Evolutionary conservation across 495 filamentous ascomycete genomes (phyloP).

Genomic region (Chaetomidium leptoderma): DNA sequence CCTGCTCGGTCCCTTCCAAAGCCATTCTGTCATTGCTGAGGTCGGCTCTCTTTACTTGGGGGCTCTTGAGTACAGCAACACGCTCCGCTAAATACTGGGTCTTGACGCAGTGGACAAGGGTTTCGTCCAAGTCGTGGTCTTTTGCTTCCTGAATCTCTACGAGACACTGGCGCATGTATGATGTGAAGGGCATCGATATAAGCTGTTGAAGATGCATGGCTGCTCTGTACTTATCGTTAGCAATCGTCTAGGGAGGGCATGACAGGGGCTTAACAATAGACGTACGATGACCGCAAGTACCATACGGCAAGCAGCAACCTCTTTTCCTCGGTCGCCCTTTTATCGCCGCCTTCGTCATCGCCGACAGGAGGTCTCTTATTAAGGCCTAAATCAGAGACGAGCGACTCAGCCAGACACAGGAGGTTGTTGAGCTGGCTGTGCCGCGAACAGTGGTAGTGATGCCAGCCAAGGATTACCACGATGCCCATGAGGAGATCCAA

Average conservation of each 20-base stretch:
- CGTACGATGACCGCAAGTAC: constrained; percentile 41
- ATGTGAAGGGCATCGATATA: constrained; percentile 32
- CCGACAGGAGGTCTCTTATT: constrained; percentile 32
- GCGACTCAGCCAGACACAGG: constrained; percentile 41
- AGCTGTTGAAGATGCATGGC: constrained; percentile 31
- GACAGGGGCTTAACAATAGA: background rate
- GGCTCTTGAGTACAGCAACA: constrained; percentile 30
- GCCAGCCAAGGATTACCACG: constrained; percentile 45
- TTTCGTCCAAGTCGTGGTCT: constrained; percentile 33
- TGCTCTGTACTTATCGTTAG: constrained; percentile 17
- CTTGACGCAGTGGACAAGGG: constrained; percentile 34
- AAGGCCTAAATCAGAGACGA: constrained; percentile 45
- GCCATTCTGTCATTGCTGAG: background rate
- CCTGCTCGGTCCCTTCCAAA: background rate
- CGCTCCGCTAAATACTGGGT: constrained; percentile 39
- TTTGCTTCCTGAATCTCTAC: constrained; percentile 30
- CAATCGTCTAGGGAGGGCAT: background rate
- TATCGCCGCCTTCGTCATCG: constrained; percentile 15
- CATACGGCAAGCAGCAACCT: constrained; percentile 38
- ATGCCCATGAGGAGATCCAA: constrained; percentile 49
- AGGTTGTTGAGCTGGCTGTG: constrained; percentile 44
- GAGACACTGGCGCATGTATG: constrained; percentile 37
- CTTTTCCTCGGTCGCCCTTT: constrained; percentile 34
- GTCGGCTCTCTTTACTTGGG: constrained; percentile 13
- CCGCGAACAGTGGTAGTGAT: constrained; percentile 40